Base-by-base conservation (phyloP, 495 filamentous ascomycete genomes). In the Echria macrotheca region DNA sequence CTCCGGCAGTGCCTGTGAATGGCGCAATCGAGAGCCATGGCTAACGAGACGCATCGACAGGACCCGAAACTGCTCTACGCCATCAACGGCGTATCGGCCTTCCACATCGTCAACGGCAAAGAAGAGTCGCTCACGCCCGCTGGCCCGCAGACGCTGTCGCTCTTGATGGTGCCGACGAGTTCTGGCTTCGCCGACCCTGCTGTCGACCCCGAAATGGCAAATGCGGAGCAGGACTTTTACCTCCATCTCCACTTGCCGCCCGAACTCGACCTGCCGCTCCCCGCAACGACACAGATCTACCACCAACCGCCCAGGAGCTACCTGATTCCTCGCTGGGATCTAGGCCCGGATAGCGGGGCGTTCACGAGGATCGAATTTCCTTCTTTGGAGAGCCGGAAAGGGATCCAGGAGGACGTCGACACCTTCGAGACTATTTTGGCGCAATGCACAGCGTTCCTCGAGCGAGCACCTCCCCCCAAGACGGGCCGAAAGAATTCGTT, bases 341-440 rank as follows among this genome's bases (percentile, higher is more conserved):
- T 95, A 17, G 89, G 88, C 12, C 86, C 84, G 3, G 87, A 91
- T 19, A 83, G 80, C 52, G 89, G 88, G 49, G 88, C 89, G 7
- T 96, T 96, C 59, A 95, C 90, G 23, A 77, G 87, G 24, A 88
- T 96, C 55, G 85, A 94, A 63, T 95, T 96, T 52, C 90, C 90
- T 1, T 61, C 75, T 4, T 73, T 88, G 8, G 87, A 87, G 9
- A 75, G 72, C 41, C 73, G 77, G 26, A 80, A 79, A 45, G 82
- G 84, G 21, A 80, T 84, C 2, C 90, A 96, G 67, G 90, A 96
- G 58, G 90, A 96, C 65, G 75, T 95, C 21, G 90, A 96, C 64
- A 96, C 90, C 0, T 96, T 96, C 59, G 90, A 96, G 72, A 95
- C 90, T 2, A 96, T 96, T 46, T 75, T 96, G 31, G 90, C 90